These are phyloP conservation scores for Cicer judaicum DNA, from an alignment of 306 rosid genomes.

Conservation along the genomic window DNA sequence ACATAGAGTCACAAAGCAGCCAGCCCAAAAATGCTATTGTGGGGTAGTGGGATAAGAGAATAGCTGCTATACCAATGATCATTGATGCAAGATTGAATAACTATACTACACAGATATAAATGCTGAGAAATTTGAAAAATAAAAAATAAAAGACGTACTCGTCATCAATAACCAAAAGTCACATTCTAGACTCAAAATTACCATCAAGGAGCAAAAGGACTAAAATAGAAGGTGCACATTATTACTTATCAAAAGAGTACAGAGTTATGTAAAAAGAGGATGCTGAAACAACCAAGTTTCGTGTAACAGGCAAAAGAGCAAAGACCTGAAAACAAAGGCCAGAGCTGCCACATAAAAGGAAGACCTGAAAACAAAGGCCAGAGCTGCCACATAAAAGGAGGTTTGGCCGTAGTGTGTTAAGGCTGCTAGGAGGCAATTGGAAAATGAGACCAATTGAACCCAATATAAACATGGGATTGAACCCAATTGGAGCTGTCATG, in stretches of 20 bases:
- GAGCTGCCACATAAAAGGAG: neutral
- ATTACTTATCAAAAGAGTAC: neutral
- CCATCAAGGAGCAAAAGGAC: neutral
- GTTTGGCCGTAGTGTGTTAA: neutral
- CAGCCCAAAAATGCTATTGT: neutral
- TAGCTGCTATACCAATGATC: neutral
- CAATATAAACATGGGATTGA: neutral
- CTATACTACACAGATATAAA: neutral
- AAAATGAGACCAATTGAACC: neutral
- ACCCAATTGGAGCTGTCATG: neutral
- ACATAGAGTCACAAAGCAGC: neutral
- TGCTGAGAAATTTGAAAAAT: neutral
- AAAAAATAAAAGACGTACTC: neutral
- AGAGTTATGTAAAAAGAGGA: constrained; percentile 6
- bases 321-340: neutral
- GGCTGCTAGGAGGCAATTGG: neutral
- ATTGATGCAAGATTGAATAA: neutral
- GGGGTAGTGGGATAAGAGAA: neutral
- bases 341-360: neutral
- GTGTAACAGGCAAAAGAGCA: neutral
- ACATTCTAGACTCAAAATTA: neutral
- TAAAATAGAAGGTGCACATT: neutral
- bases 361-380: neutral
- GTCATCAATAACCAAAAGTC: neutral
- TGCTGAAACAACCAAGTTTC: neutral